phyloP scores from a whole-genome alignment of 1,284 basidiomycete genomes.

The Malassezia brasiliensis region DNA sequence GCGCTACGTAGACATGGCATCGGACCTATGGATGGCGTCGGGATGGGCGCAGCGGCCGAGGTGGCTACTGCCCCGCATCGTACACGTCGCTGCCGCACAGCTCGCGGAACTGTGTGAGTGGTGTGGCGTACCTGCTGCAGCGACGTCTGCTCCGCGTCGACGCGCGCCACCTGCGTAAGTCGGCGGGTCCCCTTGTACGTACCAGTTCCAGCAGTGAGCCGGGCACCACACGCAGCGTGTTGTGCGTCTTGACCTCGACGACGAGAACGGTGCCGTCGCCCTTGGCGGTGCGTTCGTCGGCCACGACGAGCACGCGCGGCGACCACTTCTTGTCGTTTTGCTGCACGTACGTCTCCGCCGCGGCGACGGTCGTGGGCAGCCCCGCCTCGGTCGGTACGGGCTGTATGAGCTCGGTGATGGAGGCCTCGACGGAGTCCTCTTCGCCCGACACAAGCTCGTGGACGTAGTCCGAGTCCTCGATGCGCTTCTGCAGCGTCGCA shows the following conservation, averaged over 20 bases:
- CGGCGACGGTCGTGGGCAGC: not conserved
- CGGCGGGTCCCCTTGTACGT: not conserved
- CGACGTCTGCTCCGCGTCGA: not conserved
- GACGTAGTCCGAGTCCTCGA: conserved; percentile 31
- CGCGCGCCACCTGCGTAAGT: conserved; percentile 1
- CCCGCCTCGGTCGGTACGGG: not conserved
- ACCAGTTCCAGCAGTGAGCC: conserved; percentile 11
- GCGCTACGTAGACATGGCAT: too few relatives aligned
- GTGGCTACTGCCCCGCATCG: conserved; percentile 3
- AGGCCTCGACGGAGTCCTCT: conserved; percentile 23
- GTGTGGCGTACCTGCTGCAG: conserved; percentile 1
- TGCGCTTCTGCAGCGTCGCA: conserved; percentile 20
- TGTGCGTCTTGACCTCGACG: not conserved
- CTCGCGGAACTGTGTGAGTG: conserved; percentile 3
- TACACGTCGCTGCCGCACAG: conserved; percentile 5
- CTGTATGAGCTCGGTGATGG: conserved; percentile 27
- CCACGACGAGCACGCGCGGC: not conserved
- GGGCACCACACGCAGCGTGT: conserved; percentile 3
- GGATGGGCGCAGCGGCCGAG: not conserved
- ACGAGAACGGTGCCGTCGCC: conserved; percentile 1
- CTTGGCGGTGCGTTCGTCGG: not conserved
- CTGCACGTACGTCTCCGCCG: not conserved
- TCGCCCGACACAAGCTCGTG: conserved; percentile 34
- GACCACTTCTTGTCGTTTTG: not conserved
- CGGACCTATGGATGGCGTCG: not conserved